Evolutionary conservation across 1,284 basidiomycete genomes (phyloP), one percentile per base, ranked within the genome.

Genomic region (Ceratobasidium sp.): DNA sequence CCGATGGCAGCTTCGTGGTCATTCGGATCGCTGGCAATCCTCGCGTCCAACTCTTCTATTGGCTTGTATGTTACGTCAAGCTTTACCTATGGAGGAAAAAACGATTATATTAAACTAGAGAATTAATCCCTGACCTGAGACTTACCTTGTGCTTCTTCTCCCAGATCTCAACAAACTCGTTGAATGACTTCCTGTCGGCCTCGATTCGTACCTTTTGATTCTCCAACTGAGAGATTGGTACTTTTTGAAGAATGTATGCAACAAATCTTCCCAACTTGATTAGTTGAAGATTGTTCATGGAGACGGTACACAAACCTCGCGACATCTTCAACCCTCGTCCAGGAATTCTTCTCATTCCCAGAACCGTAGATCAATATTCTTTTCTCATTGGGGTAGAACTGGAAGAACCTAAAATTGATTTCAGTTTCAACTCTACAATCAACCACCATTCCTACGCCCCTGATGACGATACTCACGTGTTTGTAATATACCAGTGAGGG

Each of bases 141-240:
- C 35, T 27, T 47, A 56, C 64, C 29, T 55, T 68, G 29, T 70
- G 50, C 34, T 67, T 68, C 17, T 31, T 32, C n/a, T 70, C 62
- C 49, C 64, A 70, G 29, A 70, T 25, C 13, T 29, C 20, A 7
- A 67, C 69, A 53, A 70, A 57, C 47, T 70, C 54, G 62, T 70
- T 70, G n/a, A 67, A 68, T 29, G 69, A 70, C 47, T 68, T 70
- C 1, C 38, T 35, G 20, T 70, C 69, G 12, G 62, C 69, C 47
- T 54, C 53, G 29, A 68, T 55, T 1, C 64, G 50, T 15, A 68
- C 15, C n/a, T 55, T 54, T 56, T 56, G 64, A 22, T 68, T 38
- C 1, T 38, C 42, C 17, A 68, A 52, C 31, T 68, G 53, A 4
- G 34, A 2, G 8, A 49, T 25, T 15, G 52, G 42, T 22, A 68